Evolutionary conservation across 768 basidiomycete species (phyloP).

Genomic region (Clathrus columnatus): DNA sequence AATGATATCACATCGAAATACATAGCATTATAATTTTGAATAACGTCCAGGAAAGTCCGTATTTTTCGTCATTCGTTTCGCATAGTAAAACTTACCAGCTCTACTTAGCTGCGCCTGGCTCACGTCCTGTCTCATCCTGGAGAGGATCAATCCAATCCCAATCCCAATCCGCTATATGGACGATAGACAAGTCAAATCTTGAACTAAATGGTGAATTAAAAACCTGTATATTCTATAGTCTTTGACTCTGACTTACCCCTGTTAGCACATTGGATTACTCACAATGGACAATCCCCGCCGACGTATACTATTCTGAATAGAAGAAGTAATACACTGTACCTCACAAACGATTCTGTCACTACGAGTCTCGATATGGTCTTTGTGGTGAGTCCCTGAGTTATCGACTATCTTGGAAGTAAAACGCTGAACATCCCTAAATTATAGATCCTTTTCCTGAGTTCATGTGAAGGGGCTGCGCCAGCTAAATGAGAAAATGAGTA

Average conservation of each 20-base stretch:
- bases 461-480: too few species aligned
- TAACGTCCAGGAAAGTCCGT: neutral
- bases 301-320: neutral
- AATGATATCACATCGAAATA: too few species aligned
- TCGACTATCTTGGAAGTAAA: too few species aligned
- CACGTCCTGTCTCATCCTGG: neutral
- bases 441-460: too few species aligned
- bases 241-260: neutral
- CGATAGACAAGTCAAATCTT: neutral
- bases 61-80: neutral
- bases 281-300: neutral
- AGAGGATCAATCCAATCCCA: neutral
- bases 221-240: neutral
- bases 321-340: neutral
- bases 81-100: neutral
- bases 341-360: neutral
- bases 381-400: too few species aligned
- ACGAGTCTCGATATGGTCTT: neutral
- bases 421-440: too few species aligned
- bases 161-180: neutral
- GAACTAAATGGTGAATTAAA: neutral
- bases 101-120: neutral
- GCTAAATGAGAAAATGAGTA: too few species aligned
- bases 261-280: constrained; percentile 2
- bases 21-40: neutral